A percentile compares a stretch with the other conserved stretches of the same genome.
phyloP scores from a whole-genome alignment of 352 stramenopile genomes.

The Phytopythium kandeliae region DNA sequence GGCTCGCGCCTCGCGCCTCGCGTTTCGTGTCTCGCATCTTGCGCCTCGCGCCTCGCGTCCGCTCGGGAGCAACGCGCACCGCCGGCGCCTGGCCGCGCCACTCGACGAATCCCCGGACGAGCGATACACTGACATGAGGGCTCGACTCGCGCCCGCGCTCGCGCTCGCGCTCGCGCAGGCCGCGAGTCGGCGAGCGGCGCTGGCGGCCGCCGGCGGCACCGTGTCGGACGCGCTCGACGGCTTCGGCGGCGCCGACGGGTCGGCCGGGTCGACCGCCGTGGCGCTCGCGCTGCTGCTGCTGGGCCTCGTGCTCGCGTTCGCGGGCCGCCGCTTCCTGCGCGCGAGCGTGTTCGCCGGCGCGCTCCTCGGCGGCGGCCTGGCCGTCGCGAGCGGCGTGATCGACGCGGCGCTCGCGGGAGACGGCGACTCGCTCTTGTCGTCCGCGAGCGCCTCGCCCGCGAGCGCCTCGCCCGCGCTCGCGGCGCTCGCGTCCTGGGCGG shows the following conservation, averaged over 20 bases:
- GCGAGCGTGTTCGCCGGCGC: constrained; percentile 4
- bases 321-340: constrained; percentile 1
- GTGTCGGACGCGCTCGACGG: neutral
- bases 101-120: too few species aligned
- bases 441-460: neutral
- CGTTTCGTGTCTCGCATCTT: too few species aligned
- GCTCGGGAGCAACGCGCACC: too few species aligned
- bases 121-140: too few species aligned
- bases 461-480: neutral
- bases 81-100: too few species aligned
- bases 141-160: too few species aligned
- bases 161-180: too few species aligned
- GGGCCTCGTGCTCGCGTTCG: neutral
- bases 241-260: neutral
- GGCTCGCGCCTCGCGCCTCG: too few species aligned
- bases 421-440: constrained; percentile 1
- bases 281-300: neutral
- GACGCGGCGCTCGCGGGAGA: neutral
- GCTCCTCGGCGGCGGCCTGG: neutral
- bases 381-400: constrained; percentile 2
- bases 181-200: too few species aligned
- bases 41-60: too few species aligned
- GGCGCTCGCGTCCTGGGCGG: constrained; percentile 2
- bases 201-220: neutral
- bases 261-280: neutral